Conservation (phyloP, 306 rosid species). For the Canavalia ensiformis region DNA sequence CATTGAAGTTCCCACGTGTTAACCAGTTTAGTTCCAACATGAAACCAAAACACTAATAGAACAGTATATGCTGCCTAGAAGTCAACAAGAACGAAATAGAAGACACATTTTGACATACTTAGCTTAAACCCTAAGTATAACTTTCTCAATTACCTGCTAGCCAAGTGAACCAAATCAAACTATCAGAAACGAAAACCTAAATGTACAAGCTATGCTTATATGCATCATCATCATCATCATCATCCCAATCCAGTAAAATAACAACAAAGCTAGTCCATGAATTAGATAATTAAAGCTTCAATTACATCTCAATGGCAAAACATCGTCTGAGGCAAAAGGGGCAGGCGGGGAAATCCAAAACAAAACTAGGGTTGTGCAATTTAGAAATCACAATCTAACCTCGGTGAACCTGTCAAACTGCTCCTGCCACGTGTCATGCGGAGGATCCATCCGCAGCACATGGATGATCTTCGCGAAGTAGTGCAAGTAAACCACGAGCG, state of each 20-base stretch:
- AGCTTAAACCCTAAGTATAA: slow-evolving; percentile 28
- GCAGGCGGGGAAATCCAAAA: background rate
- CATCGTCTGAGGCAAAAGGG: background rate
- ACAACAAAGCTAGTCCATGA: slow-evolving; percentile 28
- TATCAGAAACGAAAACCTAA: slow-evolving; percentile 13
- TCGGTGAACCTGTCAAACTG: slow-evolving; percentile 74
- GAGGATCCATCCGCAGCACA: slow-evolving; percentile 50
- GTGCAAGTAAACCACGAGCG: slow-evolving; percentile 91
- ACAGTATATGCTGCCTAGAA: slow-evolving; percentile 20
- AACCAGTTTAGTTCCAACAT: slow-evolving; percentile 11
- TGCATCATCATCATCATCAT: slow-evolving; percentile 38
- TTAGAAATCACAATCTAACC: slow-evolving; percentile 62
- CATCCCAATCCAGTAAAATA: slow-evolving; percentile 8
- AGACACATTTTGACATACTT: slow-evolving; percentile 21
- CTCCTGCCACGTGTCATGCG: background rate
- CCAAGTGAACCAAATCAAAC: slow-evolving; percentile 35
- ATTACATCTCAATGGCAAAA: slow-evolving; percentile 31
- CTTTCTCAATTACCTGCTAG: slow-evolving; percentile 25
- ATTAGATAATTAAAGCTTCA: slow-evolving; percentile 34
- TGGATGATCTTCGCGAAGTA: slow-evolving; percentile 91
- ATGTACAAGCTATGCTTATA: background rate
- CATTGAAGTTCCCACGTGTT: background rate
- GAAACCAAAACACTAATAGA: slow-evolving; percentile 1
- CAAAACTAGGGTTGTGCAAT: slow-evolving; percentile 49
- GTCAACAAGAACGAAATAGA: background rate